phyloP scores from a whole-genome alignment of 1,284 basidiomycete genomes.

The Porphyrellus sp. region DNA sequence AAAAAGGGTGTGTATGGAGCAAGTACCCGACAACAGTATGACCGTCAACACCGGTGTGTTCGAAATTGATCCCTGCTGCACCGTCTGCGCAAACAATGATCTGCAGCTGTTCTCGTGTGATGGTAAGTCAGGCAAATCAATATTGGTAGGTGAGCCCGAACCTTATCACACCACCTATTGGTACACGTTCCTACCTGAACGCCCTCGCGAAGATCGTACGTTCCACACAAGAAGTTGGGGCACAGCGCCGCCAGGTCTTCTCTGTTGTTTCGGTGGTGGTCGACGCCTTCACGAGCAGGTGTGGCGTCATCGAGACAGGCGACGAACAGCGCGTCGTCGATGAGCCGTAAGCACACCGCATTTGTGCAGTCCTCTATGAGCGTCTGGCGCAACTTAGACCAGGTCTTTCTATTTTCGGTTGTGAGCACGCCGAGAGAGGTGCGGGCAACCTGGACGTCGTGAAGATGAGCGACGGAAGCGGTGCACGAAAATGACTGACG shows the following conservation, averaged over 20 bases:
- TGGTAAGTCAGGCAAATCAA: not conserved
- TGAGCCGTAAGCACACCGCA: slow-evolving; percentile 72
- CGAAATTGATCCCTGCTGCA: slow-evolving; percentile 96
- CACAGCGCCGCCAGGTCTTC: slow-evolving; percentile 77
- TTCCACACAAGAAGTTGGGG: slow-evolving; percentile 92
- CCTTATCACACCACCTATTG: slow-evolving; percentile 91
- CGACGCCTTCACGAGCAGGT: slow-evolving; percentile 42
- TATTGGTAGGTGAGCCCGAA: slow-evolving; percentile 25
- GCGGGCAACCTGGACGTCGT: slow-evolving; percentile 58
- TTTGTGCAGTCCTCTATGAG: slow-evolving; percentile 72
- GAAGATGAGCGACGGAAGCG: slow-evolving; percentile 1
- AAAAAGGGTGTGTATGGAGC: not conserved
- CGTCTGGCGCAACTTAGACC: slow-evolving; percentile 73
- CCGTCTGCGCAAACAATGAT: slow-evolving; percentile 93
- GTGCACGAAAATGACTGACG: not conserved
- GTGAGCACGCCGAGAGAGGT: slow-evolving; percentile 81
- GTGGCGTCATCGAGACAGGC: slow-evolving; percentile 90
- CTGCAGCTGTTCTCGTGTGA: slow-evolving; percentile 61
- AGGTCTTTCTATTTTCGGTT: slow-evolving; percentile 92
- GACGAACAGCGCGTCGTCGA: slow-evolving; percentile 88
- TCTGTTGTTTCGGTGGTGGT: slow-evolving; percentile 4
- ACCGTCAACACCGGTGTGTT: slow-evolving; percentile 96
- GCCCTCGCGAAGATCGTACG: slow-evolving; percentile 76
- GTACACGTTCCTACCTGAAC: slow-evolving; percentile 95
- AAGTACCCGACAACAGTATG: slow-evolving; percentile 82